These are phyloP conservation scores for Biscutella auriculata DNA, from an alignment of 441 rosid species.

Conservation along the genomic window DNA sequence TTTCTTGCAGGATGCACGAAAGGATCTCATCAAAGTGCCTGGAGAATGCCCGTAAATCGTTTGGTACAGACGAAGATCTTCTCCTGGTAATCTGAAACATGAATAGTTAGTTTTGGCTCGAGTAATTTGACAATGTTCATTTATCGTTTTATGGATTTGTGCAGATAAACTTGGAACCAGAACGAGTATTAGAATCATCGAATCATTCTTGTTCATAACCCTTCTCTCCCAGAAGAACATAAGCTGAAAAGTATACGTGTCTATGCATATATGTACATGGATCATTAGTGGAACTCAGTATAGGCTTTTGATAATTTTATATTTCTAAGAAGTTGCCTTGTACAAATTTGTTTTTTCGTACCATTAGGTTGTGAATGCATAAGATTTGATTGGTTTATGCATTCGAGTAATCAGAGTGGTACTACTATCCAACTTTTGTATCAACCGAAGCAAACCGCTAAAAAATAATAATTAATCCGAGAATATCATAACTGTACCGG, in stretches of 20 bases:
- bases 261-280: slow-evolving; percentile 8
- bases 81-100: slow-evolving; percentile 44
- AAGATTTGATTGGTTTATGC: background rate
- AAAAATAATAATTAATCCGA: no score
- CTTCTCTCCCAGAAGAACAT: background rate
- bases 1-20: slow-evolving; percentile 36
- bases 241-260: background rate
- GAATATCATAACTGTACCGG: background rate
- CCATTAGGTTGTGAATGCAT: background rate
- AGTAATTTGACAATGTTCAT: background rate
- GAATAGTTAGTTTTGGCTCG: background rate
- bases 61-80: slow-evolving; percentile 90
- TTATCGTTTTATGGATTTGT: background rate
- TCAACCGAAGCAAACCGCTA: background rate
- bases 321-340: background rate
- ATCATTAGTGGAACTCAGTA: background rate
- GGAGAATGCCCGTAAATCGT: slow-evolving; percentile 70
- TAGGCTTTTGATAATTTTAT: slow-evolving; percentile 1
- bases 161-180: slow-evolving; percentile 49
- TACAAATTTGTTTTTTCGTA: slow-evolving; percentile 7
- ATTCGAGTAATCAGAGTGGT: background rate
- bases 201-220: background rate
- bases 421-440: background rate
- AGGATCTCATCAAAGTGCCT: slow-evolving; percentile 60
- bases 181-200: slow-evolving; percentile 8